phyloP scores from a whole-genome alignment of 1,139 yeast species.

The Spathaspora sp. region DNA sequence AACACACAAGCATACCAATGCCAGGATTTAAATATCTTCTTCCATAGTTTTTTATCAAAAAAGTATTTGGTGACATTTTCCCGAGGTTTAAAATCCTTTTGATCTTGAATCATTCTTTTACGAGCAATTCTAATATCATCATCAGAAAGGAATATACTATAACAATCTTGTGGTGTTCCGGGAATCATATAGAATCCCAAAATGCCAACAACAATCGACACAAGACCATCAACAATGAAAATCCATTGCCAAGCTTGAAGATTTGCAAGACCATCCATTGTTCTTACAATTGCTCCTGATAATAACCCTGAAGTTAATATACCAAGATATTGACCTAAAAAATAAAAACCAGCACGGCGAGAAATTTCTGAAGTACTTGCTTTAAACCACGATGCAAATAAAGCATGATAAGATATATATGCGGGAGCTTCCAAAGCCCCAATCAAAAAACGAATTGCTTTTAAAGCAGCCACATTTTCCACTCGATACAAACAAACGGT shows the following conservation, averaged over 20 bases:
- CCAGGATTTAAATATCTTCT: conserved; percentile 50
- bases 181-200: conserved; percentile 64
- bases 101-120: conserved; percentile 49
- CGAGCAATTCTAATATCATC: conserved; percentile 67
- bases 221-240: conserved; percentile 64
- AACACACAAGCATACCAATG: conserved; percentile 49
- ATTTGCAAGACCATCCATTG: conserved; percentile 48
- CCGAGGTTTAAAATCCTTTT: conserved; percentile 31
- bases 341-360: conserved; percentile 61
- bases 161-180: conserved; percentile 65
- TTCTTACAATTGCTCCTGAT: conserved; percentile 57
- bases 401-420: conserved; percentile 58
- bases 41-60: conserved; percentile 44
- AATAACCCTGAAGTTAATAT: conserved; percentile 61
- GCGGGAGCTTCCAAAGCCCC: conserved; percentile 65
- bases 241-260: conserved; percentile 73
- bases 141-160: conserved; percentile 55
- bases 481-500: conserved; percentile 56
- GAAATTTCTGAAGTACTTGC: conserved; percentile 51
- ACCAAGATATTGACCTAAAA: conserved; percentile 62
- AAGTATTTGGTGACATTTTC: conserved; percentile 30
- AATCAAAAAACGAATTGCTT: conserved; percentile 58
- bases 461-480: conserved; percentile 45
- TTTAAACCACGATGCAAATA: conserved; percentile 63
- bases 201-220: conserved; percentile 60